phyloP scores from a whole-genome alignment of 345 rosid genomes.

The Erysimum cheiranthoides region DNA sequence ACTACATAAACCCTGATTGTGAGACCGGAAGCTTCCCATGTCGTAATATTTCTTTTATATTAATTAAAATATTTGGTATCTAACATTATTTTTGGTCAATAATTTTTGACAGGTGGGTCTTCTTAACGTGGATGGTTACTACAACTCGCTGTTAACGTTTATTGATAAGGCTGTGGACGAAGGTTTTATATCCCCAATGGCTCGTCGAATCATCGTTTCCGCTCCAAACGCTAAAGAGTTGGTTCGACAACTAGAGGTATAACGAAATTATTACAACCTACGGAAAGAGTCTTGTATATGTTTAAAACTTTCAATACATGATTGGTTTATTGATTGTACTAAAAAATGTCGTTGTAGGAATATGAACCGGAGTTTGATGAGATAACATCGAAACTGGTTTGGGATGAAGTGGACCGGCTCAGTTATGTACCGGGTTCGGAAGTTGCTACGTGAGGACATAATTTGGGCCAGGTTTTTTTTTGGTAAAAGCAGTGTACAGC shows the following conservation, averaged over 20 bases:
- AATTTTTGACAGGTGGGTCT: slow-evolving; percentile 75
- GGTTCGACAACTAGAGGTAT: slow-evolving; percentile 89
- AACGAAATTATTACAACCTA: too few relatives aligned
- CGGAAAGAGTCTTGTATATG: too few relatives aligned
- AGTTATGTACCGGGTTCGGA: slow-evolving; percentile 62
- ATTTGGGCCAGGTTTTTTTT: slow-evolving; percentile 8
- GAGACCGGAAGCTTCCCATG: slow-evolving; percentile 51
- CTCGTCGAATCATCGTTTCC: slow-evolving; percentile 88
- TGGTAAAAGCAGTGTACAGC: slow-evolving; percentile 41
- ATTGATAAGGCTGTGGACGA: slow-evolving; percentile 94
- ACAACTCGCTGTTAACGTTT: slow-evolving; percentile 81
- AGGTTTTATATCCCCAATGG: slow-evolving; percentile 83
- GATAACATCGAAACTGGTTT: slow-evolving; percentile 73
- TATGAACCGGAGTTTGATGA: slow-evolving; percentile 81
- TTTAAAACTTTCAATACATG: neutral
- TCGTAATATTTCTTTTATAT: slow-evolving; percentile 31
- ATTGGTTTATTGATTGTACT: slow-evolving; percentile 12
- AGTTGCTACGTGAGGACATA: slow-evolving; percentile 52
- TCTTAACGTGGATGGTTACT: slow-evolving; percentile 91
- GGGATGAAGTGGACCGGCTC: slow-evolving; percentile 84
- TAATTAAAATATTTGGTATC: slow-evolving; percentile 3
- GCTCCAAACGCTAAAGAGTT: slow-evolving; percentile 83
- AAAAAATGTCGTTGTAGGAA: slow-evolving; percentile 51
- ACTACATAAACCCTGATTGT: slow-evolving; percentile 48
- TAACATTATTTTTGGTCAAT: slow-evolving; percentile 28